Evolutionary conservation across 2,329 filamentous ascomycete species (phyloP).

Genomic region (Grosmannia penicillata): DNA sequence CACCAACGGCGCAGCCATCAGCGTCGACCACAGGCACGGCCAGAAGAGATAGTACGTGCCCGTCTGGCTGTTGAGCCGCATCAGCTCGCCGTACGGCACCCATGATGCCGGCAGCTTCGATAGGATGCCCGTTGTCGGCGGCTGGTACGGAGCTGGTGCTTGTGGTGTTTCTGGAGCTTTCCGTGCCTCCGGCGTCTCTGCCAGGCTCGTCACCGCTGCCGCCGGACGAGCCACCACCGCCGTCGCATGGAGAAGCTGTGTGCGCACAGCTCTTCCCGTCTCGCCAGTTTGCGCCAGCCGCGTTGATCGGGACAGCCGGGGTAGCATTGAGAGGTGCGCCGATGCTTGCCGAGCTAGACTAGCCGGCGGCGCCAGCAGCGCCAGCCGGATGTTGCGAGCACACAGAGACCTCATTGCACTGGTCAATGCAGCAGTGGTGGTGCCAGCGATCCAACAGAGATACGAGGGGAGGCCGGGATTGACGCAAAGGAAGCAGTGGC

Average conservation of each 20-base stretch:
- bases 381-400: not conserved
- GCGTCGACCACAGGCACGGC: conserved; percentile 71
- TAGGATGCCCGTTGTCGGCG: conserved; percentile 57
- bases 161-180: conserved; percentile 6
- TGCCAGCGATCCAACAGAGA: no score
- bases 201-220: no score
- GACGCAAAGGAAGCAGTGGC: no score
- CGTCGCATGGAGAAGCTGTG: no score
- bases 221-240: no score
- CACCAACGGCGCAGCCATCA: conserved; percentile 60
- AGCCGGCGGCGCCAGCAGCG: not conserved
- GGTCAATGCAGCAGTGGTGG: no score
- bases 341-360: not conserved
- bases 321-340: no score
- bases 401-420: not conserved
- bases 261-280: no score
- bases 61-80: conserved; percentile 66
- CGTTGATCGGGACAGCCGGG: no score
- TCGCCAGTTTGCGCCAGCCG: no score
- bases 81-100: conserved; percentile 70
- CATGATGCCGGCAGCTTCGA: conserved; percentile 53
- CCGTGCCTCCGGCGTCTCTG: no score
- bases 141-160: conserved; percentile 31
- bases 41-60: conserved; percentile 79
- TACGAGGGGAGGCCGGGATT: no score